phyloP scores from a whole-genome alignment of 306 rosid genomes.

The Vigna radiata region DNA sequence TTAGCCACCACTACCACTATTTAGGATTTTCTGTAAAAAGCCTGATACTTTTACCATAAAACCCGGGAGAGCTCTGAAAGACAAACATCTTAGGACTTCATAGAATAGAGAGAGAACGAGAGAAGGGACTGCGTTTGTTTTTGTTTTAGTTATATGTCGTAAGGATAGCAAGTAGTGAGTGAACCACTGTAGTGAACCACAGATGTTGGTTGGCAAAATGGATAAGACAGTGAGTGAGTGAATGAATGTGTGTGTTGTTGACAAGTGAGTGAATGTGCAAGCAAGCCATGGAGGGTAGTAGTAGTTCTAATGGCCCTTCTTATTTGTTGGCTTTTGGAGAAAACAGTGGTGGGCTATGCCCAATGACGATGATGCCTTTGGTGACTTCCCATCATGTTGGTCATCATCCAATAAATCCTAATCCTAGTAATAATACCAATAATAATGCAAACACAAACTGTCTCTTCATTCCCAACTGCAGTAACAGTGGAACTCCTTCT shows the following conservation, averaged over 20 bases:
- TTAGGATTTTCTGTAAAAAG: constrained; percentile 72
- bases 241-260: neutral
- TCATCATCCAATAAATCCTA: constrained; percentile 50
- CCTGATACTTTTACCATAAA: constrained; percentile 77
- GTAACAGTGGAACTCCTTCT: constrained; percentile 48
- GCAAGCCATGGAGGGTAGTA: constrained; percentile 60
- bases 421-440: constrained; percentile 29
- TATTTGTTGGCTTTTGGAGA: constrained; percentile 76
- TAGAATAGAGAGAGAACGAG: neutral
- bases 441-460: constrained; percentile 45
- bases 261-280: constrained; percentile 4
- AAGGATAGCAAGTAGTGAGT: neutral
- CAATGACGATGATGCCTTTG: constrained; percentile 83
- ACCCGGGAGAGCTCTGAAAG: constrained; percentile 73
- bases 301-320: constrained; percentile 48
- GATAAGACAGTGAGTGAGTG: constrained; percentile 31
- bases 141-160: neutral
- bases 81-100: constrained; percentile 24
- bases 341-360: constrained; percentile 64
- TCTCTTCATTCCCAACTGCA: constrained; percentile 50
- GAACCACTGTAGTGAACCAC: constrained; percentile 22
- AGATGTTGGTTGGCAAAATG: neutral
- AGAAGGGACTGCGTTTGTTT: neutral
- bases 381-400: constrained; percentile 59
- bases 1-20: constrained; percentile 50